phyloP scores from a whole-genome alignment of 179 eudicot genomes.

The Spergularia azorica region DNA sequence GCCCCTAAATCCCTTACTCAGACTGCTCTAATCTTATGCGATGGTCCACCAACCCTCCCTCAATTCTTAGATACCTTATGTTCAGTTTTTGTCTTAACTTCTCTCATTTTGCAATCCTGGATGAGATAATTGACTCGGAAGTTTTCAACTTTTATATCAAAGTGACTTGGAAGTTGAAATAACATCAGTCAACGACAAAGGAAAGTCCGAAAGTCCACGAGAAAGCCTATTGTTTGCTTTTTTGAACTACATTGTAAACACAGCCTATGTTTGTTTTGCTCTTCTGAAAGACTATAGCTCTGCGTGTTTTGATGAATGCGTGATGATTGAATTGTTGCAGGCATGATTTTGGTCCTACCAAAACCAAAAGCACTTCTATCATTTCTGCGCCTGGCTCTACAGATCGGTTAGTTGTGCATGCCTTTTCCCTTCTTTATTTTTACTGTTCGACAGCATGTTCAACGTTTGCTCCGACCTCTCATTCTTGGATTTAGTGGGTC shows the following conservation, averaged over 20 bases:
- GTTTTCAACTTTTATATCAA: background rate
- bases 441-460: background rate
- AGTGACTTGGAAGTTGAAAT: background rate
- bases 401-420: conserved; percentile 52
- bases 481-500: background rate
- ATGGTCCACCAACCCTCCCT: background rate
- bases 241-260: background rate
- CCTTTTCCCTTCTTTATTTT: background rate
- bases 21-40: too few species aligned
- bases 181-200: background rate
- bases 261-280: background rate
- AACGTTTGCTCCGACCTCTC: background rate
- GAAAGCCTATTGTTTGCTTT: background rate
- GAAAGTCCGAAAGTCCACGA: background rate
- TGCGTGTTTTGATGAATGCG: background rate
- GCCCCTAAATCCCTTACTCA: too few species aligned
- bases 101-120: background rate
- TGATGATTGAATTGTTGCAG: conserved; percentile 37
- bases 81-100: background rate
- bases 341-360: conserved; percentile 67
- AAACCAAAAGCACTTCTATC: conserved; percentile 62
- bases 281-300: conserved; percentile 19
- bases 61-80: background rate
- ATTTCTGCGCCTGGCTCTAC: conserved; percentile 59
- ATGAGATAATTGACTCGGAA: background rate